Evolutionary conservation across 2,329 filamentous ascomycete genomes (phyloP).

Genomic region (Curvularia lunata): DNA sequence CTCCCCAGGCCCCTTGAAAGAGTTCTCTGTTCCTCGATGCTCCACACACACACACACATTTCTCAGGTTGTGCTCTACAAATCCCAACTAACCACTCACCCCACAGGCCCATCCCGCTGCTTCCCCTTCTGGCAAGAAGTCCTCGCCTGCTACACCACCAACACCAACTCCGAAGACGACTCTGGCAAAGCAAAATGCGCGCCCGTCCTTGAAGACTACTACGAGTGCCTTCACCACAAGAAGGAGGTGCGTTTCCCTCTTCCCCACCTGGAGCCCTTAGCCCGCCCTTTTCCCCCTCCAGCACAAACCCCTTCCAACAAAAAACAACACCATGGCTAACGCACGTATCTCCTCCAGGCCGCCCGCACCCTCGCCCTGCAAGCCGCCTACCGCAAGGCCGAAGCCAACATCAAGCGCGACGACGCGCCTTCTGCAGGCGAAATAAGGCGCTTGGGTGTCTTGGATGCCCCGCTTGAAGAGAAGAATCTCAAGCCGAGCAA

Average conservation of each 20-base stretch:
- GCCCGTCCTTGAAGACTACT: slow-evolving; percentile 91
- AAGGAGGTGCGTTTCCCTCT: slow-evolving; percentile 77
- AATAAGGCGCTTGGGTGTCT: slow-evolving; percentile 83
- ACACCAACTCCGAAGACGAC: slow-evolving; percentile 78
- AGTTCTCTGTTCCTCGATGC: neutral
- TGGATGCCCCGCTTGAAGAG: slow-evolving; percentile 81
- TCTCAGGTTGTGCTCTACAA: too few species aligned
- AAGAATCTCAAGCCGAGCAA: slow-evolving; percentile 56
- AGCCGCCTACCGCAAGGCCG: slow-evolving; percentile 79
- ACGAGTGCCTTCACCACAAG: slow-evolving; percentile 97
- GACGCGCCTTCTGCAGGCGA: slow-evolving; percentile 81
- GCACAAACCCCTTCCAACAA: neutral
- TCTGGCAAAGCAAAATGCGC: slow-evolving; percentile 87
- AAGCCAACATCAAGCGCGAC: slow-evolving; percentile 76
- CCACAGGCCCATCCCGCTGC: slow-evolving; percentile 75
- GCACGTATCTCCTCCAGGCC: slow-evolving; percentile 63
- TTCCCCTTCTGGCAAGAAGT: slow-evolving; percentile 99
- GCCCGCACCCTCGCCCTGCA: slow-evolving; percentile 80
- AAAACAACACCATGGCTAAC: neutral
- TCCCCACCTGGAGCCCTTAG: too few species aligned
- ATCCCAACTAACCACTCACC: neutral
- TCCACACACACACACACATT: neutral
- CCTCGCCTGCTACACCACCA: slow-evolving; percentile 96
- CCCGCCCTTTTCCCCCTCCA: neutral
- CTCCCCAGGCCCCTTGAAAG: neutral